Base-by-base conservation (phyloP, 2,329 filamentous ascomycete species). In the Fusarium sp. region DNA sequence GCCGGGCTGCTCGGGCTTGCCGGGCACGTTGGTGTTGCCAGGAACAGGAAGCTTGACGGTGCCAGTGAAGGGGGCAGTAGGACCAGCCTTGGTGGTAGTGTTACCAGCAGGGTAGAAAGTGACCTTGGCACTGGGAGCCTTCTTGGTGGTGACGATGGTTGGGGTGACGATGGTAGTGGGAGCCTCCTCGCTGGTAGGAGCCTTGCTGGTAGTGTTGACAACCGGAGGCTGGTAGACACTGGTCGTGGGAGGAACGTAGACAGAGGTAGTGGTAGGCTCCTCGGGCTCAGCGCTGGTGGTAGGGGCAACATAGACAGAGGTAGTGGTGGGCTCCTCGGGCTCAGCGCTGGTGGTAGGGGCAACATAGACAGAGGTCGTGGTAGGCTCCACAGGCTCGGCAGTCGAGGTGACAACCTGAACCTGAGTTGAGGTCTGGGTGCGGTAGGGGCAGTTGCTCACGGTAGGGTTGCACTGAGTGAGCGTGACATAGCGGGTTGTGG, bases 401-500 rank as follows among this genome's bases (percentile, higher is more conserved):
- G 66, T 67, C 22, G 73, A 69, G 53, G 74, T 72, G 55, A 64
- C 60, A 35, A 67, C 46, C 39, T 60, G 57, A 24, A 69, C 55
- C 39, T 65, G 32, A 22, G 70, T 63, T 24, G 70, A 69, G 25
- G 71, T 71, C 7, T 64, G 57, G 43, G 71, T 71, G 64, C 67
- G 72, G 58, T 72, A 70, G 51, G 80, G 79, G 77, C 81, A 82
- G 72, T 80, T 74, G 61, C 76, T 74, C 61, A 77, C 73, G 10
- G 73, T 74, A 39, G 79, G 77, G 71, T 78, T 76, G 77, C 81
- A 82, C 69, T 74, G 67, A 54, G 81, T 84, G 70, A 84, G 75
- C 70, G 81, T 84, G 62, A 79, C 55, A 46, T 77, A 78, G 65
- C 71, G 73, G 51, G 79, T 80, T 49, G 74, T 74, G 53, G 81